A percentile compares a stretch with the other conserved stretches of the same genome.
Conservation (phyloP, 2,329 filamentous ascomycete genomes). For the Metarhizium humberi region DNA sequence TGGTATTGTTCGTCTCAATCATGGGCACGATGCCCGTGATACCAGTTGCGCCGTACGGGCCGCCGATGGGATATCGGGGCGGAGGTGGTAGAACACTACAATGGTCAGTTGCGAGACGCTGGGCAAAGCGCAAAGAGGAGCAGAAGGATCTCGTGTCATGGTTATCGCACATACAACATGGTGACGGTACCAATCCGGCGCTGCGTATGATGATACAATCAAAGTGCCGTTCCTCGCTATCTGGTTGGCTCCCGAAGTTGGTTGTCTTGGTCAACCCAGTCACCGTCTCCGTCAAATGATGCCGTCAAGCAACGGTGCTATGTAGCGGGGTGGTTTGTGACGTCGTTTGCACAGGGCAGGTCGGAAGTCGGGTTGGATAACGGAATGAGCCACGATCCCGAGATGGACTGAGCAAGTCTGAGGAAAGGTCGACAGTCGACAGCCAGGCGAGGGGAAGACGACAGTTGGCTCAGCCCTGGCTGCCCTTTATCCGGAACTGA, state of each 20-base stretch:
- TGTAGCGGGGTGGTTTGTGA: not conserved
- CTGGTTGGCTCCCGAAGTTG: not conserved
- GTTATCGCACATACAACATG: conserved; percentile 17
- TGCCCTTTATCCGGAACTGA: not conserved
- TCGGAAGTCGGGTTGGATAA: not conserved
- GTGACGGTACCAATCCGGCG: not conserved
- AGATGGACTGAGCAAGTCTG: not conserved
- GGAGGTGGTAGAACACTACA: conserved; percentile 75
- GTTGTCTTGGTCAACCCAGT: not conserved
- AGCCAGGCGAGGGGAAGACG: not conserved
- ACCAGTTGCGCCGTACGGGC: conserved; percentile 61
- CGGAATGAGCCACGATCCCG: not conserved
- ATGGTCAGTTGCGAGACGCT: conserved; percentile 2
- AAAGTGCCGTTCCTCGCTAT: not conserved
- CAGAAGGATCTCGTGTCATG: not conserved
- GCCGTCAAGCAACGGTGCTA: not conserved
- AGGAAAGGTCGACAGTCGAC: not conserved
- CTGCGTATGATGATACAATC: not conserved
- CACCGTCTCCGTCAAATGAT: not conserved
- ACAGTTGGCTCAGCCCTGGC: not conserved
- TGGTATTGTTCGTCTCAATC: conserved; percentile 88
- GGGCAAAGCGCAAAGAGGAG: not conserved
- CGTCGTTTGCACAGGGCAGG: not conserved
- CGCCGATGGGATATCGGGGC: conserved; percentile 68
- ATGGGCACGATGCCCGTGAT: conserved; percentile 61